phyloP scores from a whole-genome alignment of 495 filamentous ascomycete genomes.

The Aspergillus mulundensis region DNA sequence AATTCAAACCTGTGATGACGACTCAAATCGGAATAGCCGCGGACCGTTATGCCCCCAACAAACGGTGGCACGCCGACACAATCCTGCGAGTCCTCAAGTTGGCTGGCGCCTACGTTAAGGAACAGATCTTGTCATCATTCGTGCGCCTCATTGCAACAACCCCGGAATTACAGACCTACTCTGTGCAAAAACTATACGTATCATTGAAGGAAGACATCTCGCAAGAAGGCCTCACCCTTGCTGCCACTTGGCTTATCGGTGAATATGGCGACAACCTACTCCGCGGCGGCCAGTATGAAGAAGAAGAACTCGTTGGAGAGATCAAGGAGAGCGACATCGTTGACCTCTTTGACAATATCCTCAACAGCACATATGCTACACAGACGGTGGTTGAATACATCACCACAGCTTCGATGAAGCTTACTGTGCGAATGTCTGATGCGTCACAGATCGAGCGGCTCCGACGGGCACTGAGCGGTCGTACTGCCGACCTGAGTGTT shows the following conservation, averaged over 20 bases:
- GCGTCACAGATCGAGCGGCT: constrained; percentile 79
- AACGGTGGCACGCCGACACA: constrained; percentile 97
- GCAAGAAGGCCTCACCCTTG: constrained; percentile 89
- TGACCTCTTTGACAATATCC: constrained; percentile 83
- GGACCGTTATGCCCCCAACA: constrained; percentile 91
- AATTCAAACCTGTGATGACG: constrained; percentile 98
- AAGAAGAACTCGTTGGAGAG: constrained; percentile 86
- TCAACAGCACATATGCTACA: constrained; percentile 88
- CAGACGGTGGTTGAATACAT: constrained; percentile 93
- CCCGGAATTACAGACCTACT: constrained; percentile 91
- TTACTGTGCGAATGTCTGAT: constrained; percentile 83
- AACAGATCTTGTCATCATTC: constrained; percentile 95
- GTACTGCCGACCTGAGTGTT: constrained; percentile 80
- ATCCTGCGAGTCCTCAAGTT: constrained; percentile 93
- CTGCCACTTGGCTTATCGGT: constrained; percentile 96
- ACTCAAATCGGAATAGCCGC: constrained; percentile 95
- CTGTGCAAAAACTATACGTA: constrained; percentile 88
- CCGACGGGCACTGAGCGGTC: constrained; percentile 66
- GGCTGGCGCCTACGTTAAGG: constrained; percentile 94
- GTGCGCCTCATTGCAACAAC: constrained; percentile 93
- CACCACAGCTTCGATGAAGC: constrained; percentile 90
- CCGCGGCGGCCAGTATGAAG: constrained; percentile 86
- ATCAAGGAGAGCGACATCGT: constrained; percentile 87
- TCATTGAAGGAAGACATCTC: constrained; percentile 92
- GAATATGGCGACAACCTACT: constrained; percentile 92